A percentile compares a stretch with the other conserved stretches of the same genome.
Evolutionary conservation across 345 rosid species (phyloP).

Genomic region (Barbarea vulgaris): DNA sequence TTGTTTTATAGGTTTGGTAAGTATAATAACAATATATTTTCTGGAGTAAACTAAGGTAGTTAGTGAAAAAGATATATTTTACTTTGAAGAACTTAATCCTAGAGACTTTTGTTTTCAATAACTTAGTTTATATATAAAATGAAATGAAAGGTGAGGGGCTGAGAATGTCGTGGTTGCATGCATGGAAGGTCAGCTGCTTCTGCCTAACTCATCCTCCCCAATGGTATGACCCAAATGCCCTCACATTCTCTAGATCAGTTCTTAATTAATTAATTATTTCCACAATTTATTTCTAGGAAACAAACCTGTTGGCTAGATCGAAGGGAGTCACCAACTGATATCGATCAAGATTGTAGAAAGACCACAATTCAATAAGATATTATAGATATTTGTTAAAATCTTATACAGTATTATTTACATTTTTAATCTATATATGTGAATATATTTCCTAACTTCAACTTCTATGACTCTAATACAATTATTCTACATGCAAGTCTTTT

Average conservation of each 20-base stretch:
- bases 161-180: slow-evolving; percentile 21
- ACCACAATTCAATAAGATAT: background rate
- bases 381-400: background rate
- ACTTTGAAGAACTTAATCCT: background rate
- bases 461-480: background rate
- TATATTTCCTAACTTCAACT: background rate
- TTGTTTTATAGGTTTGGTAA: slow-evolving; percentile 15
- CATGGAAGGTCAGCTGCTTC: slow-evolving; percentile 28
- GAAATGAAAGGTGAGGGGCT: background rate
- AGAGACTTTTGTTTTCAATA: background rate
- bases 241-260: background rate
- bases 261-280: background rate
- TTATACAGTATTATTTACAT: background rate
- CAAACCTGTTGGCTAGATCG: background rate
- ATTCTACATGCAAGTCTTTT: background rate
- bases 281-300: background rate
- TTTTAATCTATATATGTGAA: background rate
- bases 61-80: background rate
- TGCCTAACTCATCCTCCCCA: slow-evolving; percentile 10
- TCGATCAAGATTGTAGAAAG: background rate
- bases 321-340: background rate
- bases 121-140: background rate
- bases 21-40: background rate
- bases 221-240: background rate
- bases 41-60: background rate